Base-by-base conservation (phyloP, 495 filamentous ascomycete species). In the Xylaria telfairii region DNA sequence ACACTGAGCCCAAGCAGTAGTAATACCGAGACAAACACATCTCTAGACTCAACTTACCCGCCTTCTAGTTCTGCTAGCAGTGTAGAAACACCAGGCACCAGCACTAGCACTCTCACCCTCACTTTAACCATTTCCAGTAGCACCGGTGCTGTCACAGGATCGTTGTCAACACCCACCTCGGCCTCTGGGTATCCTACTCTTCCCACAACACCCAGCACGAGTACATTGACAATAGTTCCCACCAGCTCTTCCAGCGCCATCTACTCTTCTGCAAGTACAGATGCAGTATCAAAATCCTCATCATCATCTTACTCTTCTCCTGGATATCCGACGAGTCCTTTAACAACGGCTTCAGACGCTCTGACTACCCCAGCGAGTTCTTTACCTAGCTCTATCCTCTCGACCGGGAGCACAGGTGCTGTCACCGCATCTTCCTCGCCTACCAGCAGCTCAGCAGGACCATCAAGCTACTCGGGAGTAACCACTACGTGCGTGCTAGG, bases 91-190 rank as follows among this genome's bases (percentile, higher is more conserved):
- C 34, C 60, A 24, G 34, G 41, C 13, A 32, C 41, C 3, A 67
- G 51, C 62, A 74, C 68, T 34, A 69, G 69, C 67, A 75, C 70
- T 5, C 9, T 67, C 32, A 71, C 71, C 28, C 21, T 28, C 26
- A 28, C 13, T 41, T 30, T 59, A 1, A 26, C 24, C 8, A 21
- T 59, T 6, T 62, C 62, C 0, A 71, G 67, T n/a, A 62, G 71
- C 44, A 72, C 63, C 4, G 70, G 68, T 28, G 75, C 73, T 41
- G 68, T 54, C 13, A 77, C 75, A 2, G 70, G 44, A 6, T 68
- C 68, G 1, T 68, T 42, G 13, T 51, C 67, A 28, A 24, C 46
- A 0, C 2, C 17, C 49, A 60, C 66, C 19, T 68, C 42, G 39
- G 8, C 26, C 19, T 13, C 41, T 41, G 65, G 54, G 56, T 60